Percentiles rank a stretch among this genome's conserved stretches.
Evolutionary conservation across 345 rosid species (phyloP).

Genomic region (Brassica rapa): DNA sequence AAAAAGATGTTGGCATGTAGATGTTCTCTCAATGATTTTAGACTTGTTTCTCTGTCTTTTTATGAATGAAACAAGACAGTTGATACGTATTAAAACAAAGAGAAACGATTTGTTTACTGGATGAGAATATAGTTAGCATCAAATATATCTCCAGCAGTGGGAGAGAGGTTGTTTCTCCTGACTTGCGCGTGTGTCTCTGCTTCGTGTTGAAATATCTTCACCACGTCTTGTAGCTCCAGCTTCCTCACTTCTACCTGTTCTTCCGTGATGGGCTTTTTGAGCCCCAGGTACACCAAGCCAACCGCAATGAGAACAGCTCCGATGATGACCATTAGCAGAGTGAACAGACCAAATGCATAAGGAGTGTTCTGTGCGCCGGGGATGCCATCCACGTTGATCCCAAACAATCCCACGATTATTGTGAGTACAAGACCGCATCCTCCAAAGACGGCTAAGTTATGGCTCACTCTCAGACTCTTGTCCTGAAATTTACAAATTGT

Average conservation of each 20-base stretch:
- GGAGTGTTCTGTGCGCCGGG: constrained; percentile 80
- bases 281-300: constrained; percentile 78
- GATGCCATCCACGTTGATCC: constrained; percentile 98
- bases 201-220: constrained; percentile 91
- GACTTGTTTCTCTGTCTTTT: not conserved
- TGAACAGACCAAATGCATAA: constrained; percentile 81
- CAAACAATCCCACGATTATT: constrained; percentile 79
- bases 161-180: constrained; percentile 65
- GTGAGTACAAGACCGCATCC: constrained; percentile 91
- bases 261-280: constrained; percentile 64
- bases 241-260: constrained; percentile 69
- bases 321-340: constrained; percentile 51
- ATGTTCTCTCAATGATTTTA: too few relatives aligned
- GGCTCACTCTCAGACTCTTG: constrained; percentile 84
- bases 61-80: not conserved
- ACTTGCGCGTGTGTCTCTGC: constrained; percentile 97
- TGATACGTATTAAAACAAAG: constrained; percentile 6
- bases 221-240: constrained; percentile 80
- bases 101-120: constrained; percentile 36
- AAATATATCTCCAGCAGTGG: constrained; percentile 71
- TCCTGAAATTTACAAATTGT: constrained; percentile 49
- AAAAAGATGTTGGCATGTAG: too few relatives aligned
- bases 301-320: constrained; percentile 63
- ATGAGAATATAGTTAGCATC: constrained; percentile 63
- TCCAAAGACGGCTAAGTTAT: constrained; percentile 87